Conservation (phyloP, 805 yeast species). For the Wilhelminamyces savonicus region DNA sequence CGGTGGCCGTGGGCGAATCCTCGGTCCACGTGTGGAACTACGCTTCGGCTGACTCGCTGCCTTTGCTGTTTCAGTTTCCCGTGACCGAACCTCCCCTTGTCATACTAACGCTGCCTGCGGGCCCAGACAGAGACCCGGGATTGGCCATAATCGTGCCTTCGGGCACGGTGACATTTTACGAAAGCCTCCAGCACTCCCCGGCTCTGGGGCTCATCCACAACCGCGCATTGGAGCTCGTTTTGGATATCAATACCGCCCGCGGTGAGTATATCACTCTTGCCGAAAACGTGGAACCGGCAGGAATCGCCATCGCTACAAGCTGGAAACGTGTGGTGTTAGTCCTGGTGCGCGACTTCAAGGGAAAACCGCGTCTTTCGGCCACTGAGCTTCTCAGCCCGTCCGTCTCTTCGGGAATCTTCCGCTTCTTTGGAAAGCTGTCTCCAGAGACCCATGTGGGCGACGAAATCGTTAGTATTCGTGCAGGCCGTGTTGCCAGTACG, state of each 20-base stretch:
- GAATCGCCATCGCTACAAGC: slow-evolving; percentile 65
- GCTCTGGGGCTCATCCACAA: slow-evolving; percentile 52
- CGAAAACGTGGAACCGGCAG: slow-evolving; percentile 66
- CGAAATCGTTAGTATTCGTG: slow-evolving; percentile 53
- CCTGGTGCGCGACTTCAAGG: slow-evolving; percentile 59
- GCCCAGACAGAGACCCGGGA: slow-evolving; percentile 59
- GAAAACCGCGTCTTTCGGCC: slow-evolving; percentile 46
- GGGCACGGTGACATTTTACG: slow-evolving; percentile 64
- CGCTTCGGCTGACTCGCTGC: slow-evolving; percentile 52
- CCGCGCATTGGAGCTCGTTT: slow-evolving; percentile 35
- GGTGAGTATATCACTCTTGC: slow-evolving; percentile 56
- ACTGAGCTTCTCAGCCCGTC: slow-evolving; percentile 17
- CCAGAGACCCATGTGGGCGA: slow-evolving; percentile 18
- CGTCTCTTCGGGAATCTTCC: slow-evolving; percentile 4
- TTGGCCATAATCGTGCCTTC: slow-evolving; percentile 56
- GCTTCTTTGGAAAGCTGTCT: slow-evolving; percentile 6
- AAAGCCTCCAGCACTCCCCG: slow-evolving; percentile 66
- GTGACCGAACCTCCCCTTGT: slow-evolving; percentile 48
- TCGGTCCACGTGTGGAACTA: slow-evolving; percentile 66
- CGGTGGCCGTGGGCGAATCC: slow-evolving; percentile 43
- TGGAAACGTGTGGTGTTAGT: slow-evolving; percentile 59
- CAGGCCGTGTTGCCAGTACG: slow-evolving; percentile 46
- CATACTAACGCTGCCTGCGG: slow-evolving; percentile 50
- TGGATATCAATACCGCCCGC: slow-evolving; percentile 23
- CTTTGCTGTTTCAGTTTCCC: slow-evolving; percentile 51